Evolutionary conservation across 148 eudicot genomes (phyloP).

Genomic region (Rhododendron henanense): DNA sequence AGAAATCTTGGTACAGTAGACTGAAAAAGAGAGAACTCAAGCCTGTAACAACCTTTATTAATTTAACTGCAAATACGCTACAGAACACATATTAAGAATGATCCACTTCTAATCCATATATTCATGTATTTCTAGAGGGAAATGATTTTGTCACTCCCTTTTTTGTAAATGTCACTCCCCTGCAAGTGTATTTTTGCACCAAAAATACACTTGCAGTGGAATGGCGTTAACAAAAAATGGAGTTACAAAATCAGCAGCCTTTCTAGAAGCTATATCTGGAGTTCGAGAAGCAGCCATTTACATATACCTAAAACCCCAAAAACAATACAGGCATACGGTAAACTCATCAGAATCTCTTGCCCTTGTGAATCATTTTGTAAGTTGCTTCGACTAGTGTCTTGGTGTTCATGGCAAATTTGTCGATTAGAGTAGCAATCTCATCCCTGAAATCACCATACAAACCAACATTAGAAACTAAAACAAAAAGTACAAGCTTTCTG

Average conservation of each 20-base stretch:
- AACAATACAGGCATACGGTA: neutral
- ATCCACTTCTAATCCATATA: neutral
- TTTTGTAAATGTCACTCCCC: too few relatives aligned
- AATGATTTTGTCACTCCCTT: too few relatives aligned
- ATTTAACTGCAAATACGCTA: neutral
- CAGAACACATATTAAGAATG: neutral
- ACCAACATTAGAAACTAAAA: neutral
- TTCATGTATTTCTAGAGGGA: neutral
- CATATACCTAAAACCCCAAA: neutral
- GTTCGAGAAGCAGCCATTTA: neutral
- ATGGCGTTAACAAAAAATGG: too few relatives aligned
- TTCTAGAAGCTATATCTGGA: neutral
- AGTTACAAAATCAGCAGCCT: too few relatives aligned
- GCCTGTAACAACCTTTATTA: neutral
- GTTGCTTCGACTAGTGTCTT: conserved; percentile 58
- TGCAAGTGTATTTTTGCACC: too few relatives aligned
- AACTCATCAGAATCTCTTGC: conserved; percentile 40
- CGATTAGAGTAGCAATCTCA: conserved; percentile 54
- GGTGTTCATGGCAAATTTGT: conserved; percentile 60
- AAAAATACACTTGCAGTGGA: too few relatives aligned
- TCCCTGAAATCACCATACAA: conserved; percentile 43
- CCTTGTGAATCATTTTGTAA: conserved; percentile 64
- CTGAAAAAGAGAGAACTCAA: neutral
- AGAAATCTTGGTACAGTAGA: neutral
- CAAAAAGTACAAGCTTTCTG: neutral